A percentile compares a stretch with the other conserved stretches of the same genome.
Evolutionary conservation across 2,329 filamentous ascomycete species (phyloP).

Genomic region (Pestalotiopsis sp.): DNA sequence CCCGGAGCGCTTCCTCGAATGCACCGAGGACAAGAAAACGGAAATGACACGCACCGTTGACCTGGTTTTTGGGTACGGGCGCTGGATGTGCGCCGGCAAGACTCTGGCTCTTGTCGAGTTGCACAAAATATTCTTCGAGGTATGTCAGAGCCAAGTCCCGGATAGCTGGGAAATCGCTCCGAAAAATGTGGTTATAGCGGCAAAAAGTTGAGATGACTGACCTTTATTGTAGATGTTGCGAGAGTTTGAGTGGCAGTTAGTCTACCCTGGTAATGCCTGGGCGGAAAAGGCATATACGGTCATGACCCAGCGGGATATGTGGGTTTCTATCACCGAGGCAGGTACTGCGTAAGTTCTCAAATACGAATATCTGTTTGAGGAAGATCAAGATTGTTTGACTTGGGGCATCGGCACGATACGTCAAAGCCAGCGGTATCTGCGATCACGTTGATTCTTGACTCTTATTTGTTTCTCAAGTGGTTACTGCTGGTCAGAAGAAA

Average conservation of each 20-base stretch:
- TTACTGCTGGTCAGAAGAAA: too few relatives aligned
- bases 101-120: constrained; percentile 44
- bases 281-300: constrained; percentile 18
- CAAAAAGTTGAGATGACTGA: not conserved
- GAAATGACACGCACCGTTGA: constrained; percentile 37
- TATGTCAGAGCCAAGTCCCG: constrained; percentile 22
- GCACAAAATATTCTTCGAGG: constrained; percentile 44
- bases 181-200: too few relatives aligned
- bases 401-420: not conserved
- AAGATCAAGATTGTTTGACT: too few relatives aligned
- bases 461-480: too few relatives aligned
- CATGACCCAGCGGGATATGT: constrained; percentile 22
- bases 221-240: constrained; percentile 19
- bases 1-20: constrained; percentile 35
- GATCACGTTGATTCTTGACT: too few relatives aligned
- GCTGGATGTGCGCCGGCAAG: constrained; percentile 42
- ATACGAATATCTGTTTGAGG: too few relatives aligned
- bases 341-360: not conserved
- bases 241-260: constrained; percentile 24
- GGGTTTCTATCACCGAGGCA: constrained; percentile 21
- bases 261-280: constrained; percentile 20
- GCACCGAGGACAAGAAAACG: constrained; percentile 27
- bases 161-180: too few relatives aligned
- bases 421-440: too few relatives aligned
- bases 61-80: constrained; percentile 42